A percentile compares a stretch with the other conserved stretches of the same genome.
phyloP scores from a whole-genome alignment of 2,329 filamentous ascomycete genomes.

The Aspergillus fischeri region DNA sequence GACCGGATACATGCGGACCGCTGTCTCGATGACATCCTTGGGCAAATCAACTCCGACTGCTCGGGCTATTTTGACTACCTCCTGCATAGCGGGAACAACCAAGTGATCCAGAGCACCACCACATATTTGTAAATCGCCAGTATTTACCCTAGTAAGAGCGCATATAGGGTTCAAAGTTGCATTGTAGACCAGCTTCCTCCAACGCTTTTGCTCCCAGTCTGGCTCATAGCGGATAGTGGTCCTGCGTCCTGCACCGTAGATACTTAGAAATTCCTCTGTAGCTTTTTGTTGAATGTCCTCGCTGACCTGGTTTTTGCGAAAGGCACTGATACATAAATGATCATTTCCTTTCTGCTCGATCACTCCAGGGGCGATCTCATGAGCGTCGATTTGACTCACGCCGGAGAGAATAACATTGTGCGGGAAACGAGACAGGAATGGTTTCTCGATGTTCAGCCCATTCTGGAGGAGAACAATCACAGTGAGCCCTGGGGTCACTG shows the following conservation, averaged over 20 bases:
- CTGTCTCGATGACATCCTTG: constrained; percentile 41
- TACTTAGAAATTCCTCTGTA: constrained; percentile 41
- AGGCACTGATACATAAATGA: constrained; percentile 49
- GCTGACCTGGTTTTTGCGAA: constrained; percentile 22
- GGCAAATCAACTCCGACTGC: constrained; percentile 43
- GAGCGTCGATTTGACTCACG: constrained; percentile 51
- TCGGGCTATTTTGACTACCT: constrained; percentile 40
- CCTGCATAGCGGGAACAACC: constrained; percentile 50
- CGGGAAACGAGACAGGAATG: constrained; percentile 49
- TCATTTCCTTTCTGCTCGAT: constrained; percentile 54
- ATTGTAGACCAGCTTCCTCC: constrained; percentile 46
- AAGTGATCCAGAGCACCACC: constrained; percentile 44
- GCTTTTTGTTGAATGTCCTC: constrained; percentile 1
- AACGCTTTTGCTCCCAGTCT: constrained; percentile 25
- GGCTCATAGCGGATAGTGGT: constrained; percentile 39
- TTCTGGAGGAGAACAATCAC: constrained; percentile 59
- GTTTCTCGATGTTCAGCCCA: constrained; percentile 60
- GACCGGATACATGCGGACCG: constrained; percentile 47
- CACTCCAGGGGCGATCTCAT: constrained; percentile 44
- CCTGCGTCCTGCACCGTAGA: constrained; percentile 48
- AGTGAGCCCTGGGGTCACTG: constrained; percentile 49
- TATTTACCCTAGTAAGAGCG: constrained; percentile 50
- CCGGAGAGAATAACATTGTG: constrained; percentile 51
- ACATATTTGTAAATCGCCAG: constrained; percentile 46
- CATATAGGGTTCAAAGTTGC: constrained; percentile 52